Percentiles rank a stretch among this genome's conserved stretches.
Conservation (phyloP, 2,329 filamentous ascomycete genomes). For the Lecanicillium sp. region DNA sequence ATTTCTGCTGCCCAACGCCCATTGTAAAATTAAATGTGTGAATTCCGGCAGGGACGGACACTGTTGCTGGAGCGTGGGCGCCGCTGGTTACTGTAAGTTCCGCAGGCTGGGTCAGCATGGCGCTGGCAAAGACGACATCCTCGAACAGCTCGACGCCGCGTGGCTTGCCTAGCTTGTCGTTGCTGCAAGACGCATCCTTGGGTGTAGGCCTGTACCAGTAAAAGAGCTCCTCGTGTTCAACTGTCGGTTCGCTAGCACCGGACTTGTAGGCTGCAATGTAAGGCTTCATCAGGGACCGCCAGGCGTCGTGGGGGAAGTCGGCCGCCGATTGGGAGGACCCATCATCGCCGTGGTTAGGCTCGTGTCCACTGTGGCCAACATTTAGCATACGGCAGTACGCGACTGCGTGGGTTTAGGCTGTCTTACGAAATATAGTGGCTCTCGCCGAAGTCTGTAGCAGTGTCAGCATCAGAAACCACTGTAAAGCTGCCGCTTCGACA, state of each 20-base stretch:
- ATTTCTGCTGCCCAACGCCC: slow-evolving; percentile 13
- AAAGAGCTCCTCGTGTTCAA: slow-evolving; percentile 16
- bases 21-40: slow-evolving; percentile 15
- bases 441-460: slow-evolving; percentile 13
- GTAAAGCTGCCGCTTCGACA: no score
- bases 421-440: slow-evolving; percentile 16
- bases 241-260: slow-evolving; percentile 10
- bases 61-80: slow-evolving; percentile 9
- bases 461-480: neutral
- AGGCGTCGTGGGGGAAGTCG: slow-evolving; percentile 31
- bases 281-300: slow-evolving; percentile 14
- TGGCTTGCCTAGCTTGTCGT: slow-evolving; percentile 11
- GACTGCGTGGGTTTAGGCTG: neutral
- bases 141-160: slow-evolving; percentile 13
- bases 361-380: slow-evolving; percentile 9
- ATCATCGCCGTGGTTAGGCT: slow-evolving; percentile 28
- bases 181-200: slow-evolving; percentile 11
- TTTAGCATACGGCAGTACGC: neutral
- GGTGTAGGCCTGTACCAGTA: slow-evolving; percentile 17
- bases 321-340: slow-evolving; percentile 39
- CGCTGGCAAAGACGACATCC: slow-evolving; percentile 15
- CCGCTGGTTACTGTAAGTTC: slow-evolving; percentile 14
- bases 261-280: slow-evolving; percentile 15
- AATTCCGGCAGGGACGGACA: slow-evolving; percentile 12
- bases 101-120: slow-evolving; percentile 14